Evolutionary conservation across 192 early-diverging fungal genomes (phyloP), one percentile per base, ranked within the genome.

Genomic region (Mortierella hygrophila): DNA sequence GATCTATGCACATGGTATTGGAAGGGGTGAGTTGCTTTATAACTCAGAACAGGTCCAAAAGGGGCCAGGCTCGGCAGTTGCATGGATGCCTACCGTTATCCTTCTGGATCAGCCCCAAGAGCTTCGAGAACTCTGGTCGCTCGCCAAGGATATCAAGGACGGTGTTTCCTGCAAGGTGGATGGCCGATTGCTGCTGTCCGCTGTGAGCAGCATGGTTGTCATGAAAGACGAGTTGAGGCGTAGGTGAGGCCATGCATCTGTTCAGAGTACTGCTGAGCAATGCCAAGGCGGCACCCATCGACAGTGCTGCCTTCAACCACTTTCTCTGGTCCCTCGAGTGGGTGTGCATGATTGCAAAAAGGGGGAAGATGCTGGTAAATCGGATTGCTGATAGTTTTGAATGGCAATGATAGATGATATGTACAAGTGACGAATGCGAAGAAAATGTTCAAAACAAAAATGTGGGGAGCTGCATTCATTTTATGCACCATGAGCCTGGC

Each of bases 71-170:
- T 29, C 10, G 44, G 5, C 44, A 23, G 26, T 16, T 38, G 13
- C 32, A 57, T n/a, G 2, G 6, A 11, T 16, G 7, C 68, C 32
- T 21, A 76, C 80, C 80, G 15, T 69, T 46, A 15, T 84, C 76
- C 73, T 84, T 76, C 63, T 75, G 72, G 40, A 84, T 73, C 49
- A 84, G 44, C 52, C 79, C 77, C n/a, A 84, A 54, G 20, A 84
- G 35, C 55, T 79, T 78, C 6, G 82, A 75, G 70, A 84, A 84
- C 70, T 84, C 82, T 16, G 82, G 73, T 57, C 55, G 82, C 41
- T 75, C 72, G 1, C 72, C 74, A 49, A 84, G 77, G 38, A 84
- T 37, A 32, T 79, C 82, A 37, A 84, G 73, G 16, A 84, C 57
- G 8, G 82, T 79, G 10, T 38, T 32, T 40, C 68, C 68, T n/a